Conservation (phyloP, 129 eudicot genomes). For the Sambucus nigra region DNA sequence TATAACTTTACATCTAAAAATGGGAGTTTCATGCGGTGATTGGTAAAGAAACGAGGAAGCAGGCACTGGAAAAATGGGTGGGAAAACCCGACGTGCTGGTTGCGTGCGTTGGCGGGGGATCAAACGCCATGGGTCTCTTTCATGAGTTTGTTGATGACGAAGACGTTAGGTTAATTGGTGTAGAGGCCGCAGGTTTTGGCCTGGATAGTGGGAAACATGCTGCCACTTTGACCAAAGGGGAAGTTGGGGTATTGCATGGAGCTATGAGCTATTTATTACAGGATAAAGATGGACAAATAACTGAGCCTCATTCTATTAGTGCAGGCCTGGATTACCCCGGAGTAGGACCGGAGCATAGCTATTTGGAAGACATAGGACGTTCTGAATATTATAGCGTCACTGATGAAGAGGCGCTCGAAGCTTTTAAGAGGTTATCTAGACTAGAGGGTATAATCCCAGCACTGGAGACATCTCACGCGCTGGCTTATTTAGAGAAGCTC, state of each 20-base stretch:
- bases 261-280: slow-evolving; percentile 98
- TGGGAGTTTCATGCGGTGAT: slow-evolving; percentile 66
- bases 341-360: slow-evolving; percentile 96
- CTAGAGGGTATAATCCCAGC: slow-evolving; percentile 92
- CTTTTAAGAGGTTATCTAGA: slow-evolving; percentile 64
- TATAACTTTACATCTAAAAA: too few relatives aligned
- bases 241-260: slow-evolving; percentile 91
- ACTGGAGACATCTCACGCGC: slow-evolving; percentile 79
- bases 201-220: slow-evolving; percentile 92
- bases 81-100: slow-evolving; percentile 86
- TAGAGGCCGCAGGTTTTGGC: slow-evolving; percentile 92
- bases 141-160: slow-evolving; percentile 80
- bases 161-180: slow-evolving; percentile 84
- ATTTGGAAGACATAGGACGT: slow-evolving; percentile 75
- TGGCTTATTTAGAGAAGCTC: slow-evolving; percentile 74
- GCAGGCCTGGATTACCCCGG: slow-evolving; percentile 96
- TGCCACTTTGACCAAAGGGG: slow-evolving; percentile 83
- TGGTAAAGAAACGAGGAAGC: slow-evolving; percentile 88
- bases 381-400: slow-evolving; percentile 76
- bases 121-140: slow-evolving; percentile 93
- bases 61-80: slow-evolving; percentile 95
- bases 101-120: slow-evolving; percentile 95
- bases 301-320: slow-evolving; percentile 92
- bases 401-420: slow-evolving; percentile 79
- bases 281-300: slow-evolving; percentile 86